These are phyloP conservation scores for Candida insectalens DNA, from an alignment of 805 yeast genomes.

Conservation along the genomic window DNA sequence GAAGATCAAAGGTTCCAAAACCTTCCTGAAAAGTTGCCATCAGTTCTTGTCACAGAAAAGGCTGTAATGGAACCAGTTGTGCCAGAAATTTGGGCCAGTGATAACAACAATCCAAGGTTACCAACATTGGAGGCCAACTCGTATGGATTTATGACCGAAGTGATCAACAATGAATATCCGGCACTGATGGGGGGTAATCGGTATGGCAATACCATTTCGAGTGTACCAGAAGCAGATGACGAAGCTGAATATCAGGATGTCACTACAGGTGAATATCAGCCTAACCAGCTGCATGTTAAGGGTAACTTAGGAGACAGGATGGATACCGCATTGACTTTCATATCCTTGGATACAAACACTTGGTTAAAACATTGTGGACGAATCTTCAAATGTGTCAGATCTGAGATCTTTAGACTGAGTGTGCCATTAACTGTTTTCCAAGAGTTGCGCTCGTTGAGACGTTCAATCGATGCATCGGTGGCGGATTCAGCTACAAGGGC, in stretches of 20 bases:
- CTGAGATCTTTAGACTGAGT: slow-evolving; percentile 46
- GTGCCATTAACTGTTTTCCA: slow-evolving; percentile 73
- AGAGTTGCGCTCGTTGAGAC: slow-evolving; percentile 60
- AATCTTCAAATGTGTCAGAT: slow-evolving; percentile 57
- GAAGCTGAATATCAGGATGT: slow-evolving; percentile 1
- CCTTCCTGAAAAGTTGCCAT: slow-evolving; percentile 10
- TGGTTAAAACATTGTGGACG: slow-evolving; percentile 79
- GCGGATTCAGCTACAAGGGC: slow-evolving; percentile 78
- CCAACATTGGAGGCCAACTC: slow-evolving; percentile 23
- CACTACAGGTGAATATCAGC: slow-evolving; percentile 5
- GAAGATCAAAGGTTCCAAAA: slow-evolving; percentile 17
- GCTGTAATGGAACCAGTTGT: not conserved
- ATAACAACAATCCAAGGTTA: slow-evolving; percentile 10
- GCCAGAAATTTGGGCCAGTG: slow-evolving; percentile 10
- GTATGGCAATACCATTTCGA: slow-evolving; percentile 15
- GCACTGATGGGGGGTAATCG: slow-evolving; percentile 5
- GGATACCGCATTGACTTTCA: slow-evolving; percentile 46
- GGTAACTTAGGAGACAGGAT: slow-evolving; percentile 50
- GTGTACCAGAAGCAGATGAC: slow-evolving; percentile 17
- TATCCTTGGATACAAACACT: slow-evolving; percentile 67
- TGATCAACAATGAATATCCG: slow-evolving; percentile 17
- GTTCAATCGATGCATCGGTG: slow-evolving; percentile 62
- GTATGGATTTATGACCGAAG: slow-evolving; percentile 23
- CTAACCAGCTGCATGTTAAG: slow-evolving; percentile 11
- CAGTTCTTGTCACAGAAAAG: slow-evolving; percentile 6